Evolutionary conservation across 2,329 filamentous ascomycete species (phyloP).

Genomic region (Knoxdaviesia proteae): DNA sequence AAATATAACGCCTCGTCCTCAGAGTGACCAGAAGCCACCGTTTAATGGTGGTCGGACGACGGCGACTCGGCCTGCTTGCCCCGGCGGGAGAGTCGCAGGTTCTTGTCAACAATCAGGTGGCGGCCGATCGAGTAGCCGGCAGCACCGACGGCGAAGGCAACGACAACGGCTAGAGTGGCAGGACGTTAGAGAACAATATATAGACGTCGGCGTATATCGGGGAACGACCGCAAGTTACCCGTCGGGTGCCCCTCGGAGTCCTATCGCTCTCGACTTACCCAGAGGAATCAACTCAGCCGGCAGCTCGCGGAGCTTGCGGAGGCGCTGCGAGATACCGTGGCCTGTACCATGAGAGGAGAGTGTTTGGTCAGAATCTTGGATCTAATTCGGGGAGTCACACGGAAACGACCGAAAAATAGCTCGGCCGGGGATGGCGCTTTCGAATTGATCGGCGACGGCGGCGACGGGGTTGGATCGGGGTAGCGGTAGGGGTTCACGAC

Average conservation of each 20-base stretch:
- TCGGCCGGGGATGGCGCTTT: too few species aligned
- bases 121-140: conserved; percentile 62
- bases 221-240: background rate
- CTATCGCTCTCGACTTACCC: conserved; percentile 30
- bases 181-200: conserved; percentile 2
- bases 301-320: conserved; percentile 74
- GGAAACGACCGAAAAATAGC: too few species aligned
- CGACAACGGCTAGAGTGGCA: conserved; percentile 48
- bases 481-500: conserved; percentile 13
- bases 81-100: conserved; percentile 65
- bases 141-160: conserved; percentile 63
- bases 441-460: too few species aligned
- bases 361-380: too few species aligned
- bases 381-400: too few species aligned
- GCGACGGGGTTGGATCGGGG: conserved; percentile 3
- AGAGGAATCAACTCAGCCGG: conserved; percentile 89
- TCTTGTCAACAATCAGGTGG: conserved; percentile 81
- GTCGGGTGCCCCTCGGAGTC: too few species aligned
- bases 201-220: background rate
- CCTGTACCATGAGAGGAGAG: conserved; percentile 26
- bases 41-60: conserved; percentile 17
- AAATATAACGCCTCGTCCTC: conserved; percentile 3
- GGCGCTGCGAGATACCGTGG: conserved; percentile 89
- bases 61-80: conserved; percentile 11
- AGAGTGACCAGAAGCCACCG: conserved; percentile 9